Evolutionary conservation across 768 basidiomycete species (phyloP), one percentile per base, ranked within the genome.

Genomic region (Leccinum obscurum): DNA sequence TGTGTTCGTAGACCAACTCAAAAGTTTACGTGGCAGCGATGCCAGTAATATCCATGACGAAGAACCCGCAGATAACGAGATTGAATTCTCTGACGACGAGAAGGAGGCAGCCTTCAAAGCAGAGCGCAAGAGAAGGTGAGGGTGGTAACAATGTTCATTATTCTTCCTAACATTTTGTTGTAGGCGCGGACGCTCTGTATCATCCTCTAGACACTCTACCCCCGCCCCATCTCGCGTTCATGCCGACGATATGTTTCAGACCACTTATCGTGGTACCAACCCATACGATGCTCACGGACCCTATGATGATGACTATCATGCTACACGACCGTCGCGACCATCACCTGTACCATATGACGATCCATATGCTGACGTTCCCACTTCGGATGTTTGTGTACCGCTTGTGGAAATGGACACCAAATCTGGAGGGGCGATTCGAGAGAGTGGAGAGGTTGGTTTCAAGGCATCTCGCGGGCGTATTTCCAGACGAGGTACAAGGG

Each of bases 41-140:
- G 96, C 96, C 22, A 93, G 91, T 68, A 98, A 98, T 70, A 80
- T 94, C 10, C 86, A 94, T 65, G 96, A 98, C 69, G 96, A 98
- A 74, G 96, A 98, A 71, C 88, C 92, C 3, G 90, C 80, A 2
- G 94, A 92, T 20, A 85, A 93, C 57, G 96, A 98, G 69, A 68
- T 92, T 32, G 96, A 98, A 70, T 98, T 95, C 75, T 94, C 92
- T 3, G 96, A 98, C 64, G 96, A 98, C 65, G 96, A 98, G 72
- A 82, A 87, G 57, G 96, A 98, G 72, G 85, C 85, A 17, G 86
- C 85, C 30, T 82, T 87, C 69, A 91, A 83, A 75, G 78, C 77
- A 54, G 77, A 77, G 53, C 67, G 82, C 51, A 90, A 88, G 68
- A 79, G 80, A 65, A 86, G 80, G 88, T 88, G 62, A 54, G 82